Base-by-base conservation (phyloP, 495 filamentous ascomycete genomes). In the Trichocladium uniseriatum region DNA sequence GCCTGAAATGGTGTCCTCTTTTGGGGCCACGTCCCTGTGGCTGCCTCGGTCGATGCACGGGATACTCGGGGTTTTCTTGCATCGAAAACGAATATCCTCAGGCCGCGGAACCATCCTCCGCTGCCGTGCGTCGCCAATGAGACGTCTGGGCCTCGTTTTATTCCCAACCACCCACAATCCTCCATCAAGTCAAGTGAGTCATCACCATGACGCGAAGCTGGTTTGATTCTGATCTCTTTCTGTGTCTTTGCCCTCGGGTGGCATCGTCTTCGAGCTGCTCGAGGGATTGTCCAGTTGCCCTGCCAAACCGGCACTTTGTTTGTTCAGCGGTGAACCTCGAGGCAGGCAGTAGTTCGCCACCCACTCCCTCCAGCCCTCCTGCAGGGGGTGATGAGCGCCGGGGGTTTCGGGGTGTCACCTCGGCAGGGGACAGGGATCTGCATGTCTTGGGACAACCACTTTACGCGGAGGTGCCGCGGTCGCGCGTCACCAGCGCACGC, bases 371-470 rank as follows among this genome's bases (percentile, higher is more conserved):
- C 31, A 37, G 13, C 27, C 29, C 37, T 35, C 22, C 24, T 48
- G 43, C 34, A 41, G 45, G 35, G 28, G 34, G 34, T 41, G 48
- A 32, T 31, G 40, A 29, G 13, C 32, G 22, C 15, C 6, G 16
- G 31, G 38, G 28, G 22, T 21, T 31, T 32, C 22, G 18, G 22
- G 18, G n/a, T 45, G 48, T 16, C 48, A 38, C 41, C 41, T 51
- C 49, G 41, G 24, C 41, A 31, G 51, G 49, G 45, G 37, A 41
- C 57, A 56, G 55, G 55, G 55, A 63, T 55, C 49, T 43, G 32
- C 47, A 53, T 58, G 51, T 51, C 54, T 57, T n/a, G 47, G 48
- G 42, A 52, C 46, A 64, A 65, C 52, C 62, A 65, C 62, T 62
- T 62, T 60, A 65, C 62, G 57, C 62, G 62, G 56, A 51, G 48